Percentiles rank a stretch among this genome's conserved stretches.
phyloP scores from a whole-genome alignment of 805 yeast genomes.

The Hemisphaericaspora nanyangensis region DNA sequence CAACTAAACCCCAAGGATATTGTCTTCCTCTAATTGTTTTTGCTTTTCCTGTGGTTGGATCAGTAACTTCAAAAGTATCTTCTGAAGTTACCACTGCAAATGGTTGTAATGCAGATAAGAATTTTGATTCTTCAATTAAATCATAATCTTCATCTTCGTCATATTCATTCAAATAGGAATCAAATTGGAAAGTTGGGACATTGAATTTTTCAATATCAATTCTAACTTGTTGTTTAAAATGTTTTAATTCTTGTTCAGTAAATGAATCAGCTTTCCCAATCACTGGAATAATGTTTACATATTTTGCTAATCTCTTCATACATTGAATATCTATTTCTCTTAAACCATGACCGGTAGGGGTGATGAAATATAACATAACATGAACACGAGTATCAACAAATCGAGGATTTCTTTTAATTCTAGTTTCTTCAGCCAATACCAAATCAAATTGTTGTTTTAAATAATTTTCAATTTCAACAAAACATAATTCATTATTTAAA shows the following conservation, averaged over 20 bases:
- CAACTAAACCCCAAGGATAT: conserved; percentile 75
- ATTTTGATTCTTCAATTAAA: conserved; percentile 64
- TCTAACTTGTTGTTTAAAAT: conserved; percentile 57
- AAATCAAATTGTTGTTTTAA: conserved; percentile 74
- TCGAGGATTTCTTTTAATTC: conserved; percentile 81
- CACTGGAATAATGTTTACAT: conserved; percentile 81
- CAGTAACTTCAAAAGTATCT: conserved; percentile 43
- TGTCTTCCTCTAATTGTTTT: conserved; percentile 51
- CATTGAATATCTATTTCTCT: conserved; percentile 71
- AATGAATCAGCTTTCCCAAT: conserved; percentile 78
- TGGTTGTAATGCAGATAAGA: conserved; percentile 63
- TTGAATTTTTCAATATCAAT: conserved; percentile 63
- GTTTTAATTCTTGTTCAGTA: conserved; percentile 59
- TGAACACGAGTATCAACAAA: conserved; percentile 77
- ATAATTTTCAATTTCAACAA: conserved; percentile 59
- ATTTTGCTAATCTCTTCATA: conserved; percentile 63
- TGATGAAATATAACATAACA: conserved; percentile 72
- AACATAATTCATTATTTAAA: conserved; percentile 65
- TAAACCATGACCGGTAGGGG: conserved; percentile 77
- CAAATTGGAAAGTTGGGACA: conserved; percentile 77
- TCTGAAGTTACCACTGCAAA: conserved; percentile 72
- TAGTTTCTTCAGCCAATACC: conserved; percentile 81
- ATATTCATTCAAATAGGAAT: conserved; percentile 40
- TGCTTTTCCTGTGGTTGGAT: conserved; percentile 40
- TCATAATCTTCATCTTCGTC: conserved; percentile 79